Conservation (phyloP, 2,329 filamentous ascomycete genomes). For the Clonostachys byssicola region DNA sequence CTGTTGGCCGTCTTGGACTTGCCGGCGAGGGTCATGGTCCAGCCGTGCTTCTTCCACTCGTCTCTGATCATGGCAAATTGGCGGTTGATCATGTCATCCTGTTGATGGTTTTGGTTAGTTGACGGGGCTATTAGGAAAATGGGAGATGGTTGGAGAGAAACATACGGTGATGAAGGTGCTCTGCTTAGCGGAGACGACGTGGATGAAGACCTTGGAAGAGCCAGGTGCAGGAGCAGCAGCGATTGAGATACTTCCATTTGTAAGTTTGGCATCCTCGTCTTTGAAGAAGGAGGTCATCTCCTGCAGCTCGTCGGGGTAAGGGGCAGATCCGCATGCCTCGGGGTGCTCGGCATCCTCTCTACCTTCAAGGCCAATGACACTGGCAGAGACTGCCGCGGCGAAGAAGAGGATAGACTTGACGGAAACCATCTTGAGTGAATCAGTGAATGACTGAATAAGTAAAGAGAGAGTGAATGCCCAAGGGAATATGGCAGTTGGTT, state of each 20-base stretch:
- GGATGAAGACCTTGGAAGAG: constrained; percentile 7
- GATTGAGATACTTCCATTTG: too few relatives aligned
- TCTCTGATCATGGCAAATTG: constrained; percentile 16
- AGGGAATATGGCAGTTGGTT: too few relatives aligned
- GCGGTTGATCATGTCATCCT: constrained; percentile 10
- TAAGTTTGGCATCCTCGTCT: too few relatives aligned
- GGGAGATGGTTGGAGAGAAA: background rate
- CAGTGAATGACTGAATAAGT: too few relatives aligned
- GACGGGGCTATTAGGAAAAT: background rate
- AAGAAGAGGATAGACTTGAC: constrained; percentile 6
- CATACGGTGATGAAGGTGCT: background rate
- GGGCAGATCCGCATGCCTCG: too few relatives aligned
- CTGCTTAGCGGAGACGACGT: constrained; percentile 3
- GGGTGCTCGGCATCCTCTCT: constrained; percentile 6
- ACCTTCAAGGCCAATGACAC: constrained; percentile 5
- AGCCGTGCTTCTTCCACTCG: constrained; percentile 10
- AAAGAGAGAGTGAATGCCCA: too few relatives aligned
- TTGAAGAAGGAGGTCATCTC: too few relatives aligned
- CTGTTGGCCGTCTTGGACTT: constrained; percentile 21
- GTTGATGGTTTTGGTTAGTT: background rate
- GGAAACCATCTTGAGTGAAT: constrained; percentile 1
- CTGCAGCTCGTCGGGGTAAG: too few relatives aligned
- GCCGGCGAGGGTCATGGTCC: constrained; percentile 17
- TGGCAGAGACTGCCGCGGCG: background rate
- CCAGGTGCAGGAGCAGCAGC: too few relatives aligned